Evolutionary conservation across 305 asterid genomes (phyloP).

Genomic region (Solanum hybrid): DNA sequence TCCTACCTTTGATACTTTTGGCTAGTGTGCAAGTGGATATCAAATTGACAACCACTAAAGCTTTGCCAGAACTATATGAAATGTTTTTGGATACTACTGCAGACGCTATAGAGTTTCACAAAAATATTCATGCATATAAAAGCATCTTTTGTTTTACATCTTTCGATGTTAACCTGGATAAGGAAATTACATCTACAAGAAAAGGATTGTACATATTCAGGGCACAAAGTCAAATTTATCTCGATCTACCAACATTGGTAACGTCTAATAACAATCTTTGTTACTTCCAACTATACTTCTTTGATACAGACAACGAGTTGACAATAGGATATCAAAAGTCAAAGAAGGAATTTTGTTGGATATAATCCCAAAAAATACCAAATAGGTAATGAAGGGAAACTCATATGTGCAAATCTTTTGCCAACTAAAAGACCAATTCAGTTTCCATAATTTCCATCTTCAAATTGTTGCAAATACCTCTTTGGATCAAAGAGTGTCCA

Average conservation of each 20-base stretch:
- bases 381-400: background rate
- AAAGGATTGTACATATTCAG: background rate
- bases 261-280: background rate
- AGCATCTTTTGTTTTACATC: background rate
- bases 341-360: background rate
- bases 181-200: background rate
- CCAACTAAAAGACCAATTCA: background rate
- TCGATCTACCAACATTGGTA: background rate
- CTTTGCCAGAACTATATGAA: background rate
- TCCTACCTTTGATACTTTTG: too few species aligned
- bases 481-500: background rate
- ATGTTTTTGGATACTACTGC: background rate
- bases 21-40: background rate
- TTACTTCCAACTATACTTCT: background rate
- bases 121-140: background rate
- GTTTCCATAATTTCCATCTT: background rate
- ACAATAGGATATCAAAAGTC: background rate
- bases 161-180: background rate
- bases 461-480: background rate
- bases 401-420: background rate
- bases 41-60: background rate
- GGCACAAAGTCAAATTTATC: background rate
- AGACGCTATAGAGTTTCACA: background rate
- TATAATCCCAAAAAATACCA: background rate
- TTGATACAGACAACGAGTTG: background rate